A percentile compares a stretch with the other conserved stretches of the same genome.
Evolutionary conservation across 352 stramenopile genomes (phyloP).

Genomic region (Phytopythium ostracodes): DNA sequence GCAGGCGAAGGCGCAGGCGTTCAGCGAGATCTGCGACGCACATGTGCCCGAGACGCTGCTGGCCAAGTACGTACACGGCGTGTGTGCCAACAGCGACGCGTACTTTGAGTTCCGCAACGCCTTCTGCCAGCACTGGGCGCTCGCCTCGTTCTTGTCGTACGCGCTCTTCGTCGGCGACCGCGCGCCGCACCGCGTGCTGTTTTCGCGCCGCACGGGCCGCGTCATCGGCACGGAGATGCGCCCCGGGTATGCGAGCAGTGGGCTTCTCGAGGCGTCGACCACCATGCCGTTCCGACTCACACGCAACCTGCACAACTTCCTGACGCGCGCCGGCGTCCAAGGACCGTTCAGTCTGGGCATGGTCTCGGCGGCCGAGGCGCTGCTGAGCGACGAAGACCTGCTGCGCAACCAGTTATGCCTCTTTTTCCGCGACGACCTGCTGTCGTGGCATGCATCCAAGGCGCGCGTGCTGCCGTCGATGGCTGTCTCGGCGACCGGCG

Average conservation of each 20-base stretch:
- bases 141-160: constrained; percentile 86
- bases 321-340: constrained; percentile 80
- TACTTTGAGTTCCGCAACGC: constrained; percentile 86
- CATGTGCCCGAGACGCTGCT: constrained; percentile 84
- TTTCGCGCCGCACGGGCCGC: constrained; percentile 71
- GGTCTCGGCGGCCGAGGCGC: constrained; percentile 70
- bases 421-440: constrained; percentile 86
- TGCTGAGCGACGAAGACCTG: constrained; percentile 82
- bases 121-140: constrained; percentile 83
- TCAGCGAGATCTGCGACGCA: constrained; percentile 71
- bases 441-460: constrained; percentile 87
- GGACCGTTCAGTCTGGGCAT: constrained; percentile 85
- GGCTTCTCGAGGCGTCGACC: constrained; percentile 73
- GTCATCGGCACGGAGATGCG: constrained; percentile 84
- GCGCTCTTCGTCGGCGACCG: constrained; percentile 82
- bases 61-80: constrained; percentile 81
- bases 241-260: constrained; percentile 79
- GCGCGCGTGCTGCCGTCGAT: constrained; percentile 44
- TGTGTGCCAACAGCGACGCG: constrained; percentile 64
- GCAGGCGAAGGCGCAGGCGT: constrained; percentile 61
- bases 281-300: constrained; percentile 89
- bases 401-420: constrained; percentile 83
- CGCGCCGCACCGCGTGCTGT: constrained; percentile 79
- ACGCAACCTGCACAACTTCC: constrained; percentile 86
- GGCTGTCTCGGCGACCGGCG: constrained; percentile 12